These are phyloP conservation scores for Alternaria sp. DNA, from an alignment of 2,329 filamentous ascomycete species.

Conservation along the genomic window DNA sequence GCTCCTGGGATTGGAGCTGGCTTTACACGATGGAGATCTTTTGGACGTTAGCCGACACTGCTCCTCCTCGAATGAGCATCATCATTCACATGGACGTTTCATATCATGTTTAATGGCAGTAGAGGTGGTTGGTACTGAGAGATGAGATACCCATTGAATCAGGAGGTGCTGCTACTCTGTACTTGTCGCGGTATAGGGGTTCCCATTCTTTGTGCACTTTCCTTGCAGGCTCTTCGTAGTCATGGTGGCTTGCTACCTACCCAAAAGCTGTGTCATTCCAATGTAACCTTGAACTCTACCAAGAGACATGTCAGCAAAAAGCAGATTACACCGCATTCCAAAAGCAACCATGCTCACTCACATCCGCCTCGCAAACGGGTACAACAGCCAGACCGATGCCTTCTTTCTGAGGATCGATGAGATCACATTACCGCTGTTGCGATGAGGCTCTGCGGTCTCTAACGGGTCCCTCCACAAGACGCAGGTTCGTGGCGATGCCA, in stretches of 20 bases:
- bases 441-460: constrained; percentile 9
- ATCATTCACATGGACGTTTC: constrained; percentile 31
- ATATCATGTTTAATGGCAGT: constrained; percentile 32
- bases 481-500: neutral
- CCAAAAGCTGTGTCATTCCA: constrained; percentile 15
- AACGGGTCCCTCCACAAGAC: neutral
- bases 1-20: constrained; percentile 11
- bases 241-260: constrained; percentile 9
- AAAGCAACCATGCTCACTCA: neutral
- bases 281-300: neutral
- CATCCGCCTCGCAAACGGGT: neutral
- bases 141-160: constrained; percentile 50
- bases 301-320: neutral
- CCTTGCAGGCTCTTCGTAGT: constrained; percentile 18
- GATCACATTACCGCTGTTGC: neutral
- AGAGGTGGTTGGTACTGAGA: constrained; percentile 45
- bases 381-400: neutral
- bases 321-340: neutral
- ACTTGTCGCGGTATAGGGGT: constrained; percentile 32
- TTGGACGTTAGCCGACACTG: constrained; percentile 30
- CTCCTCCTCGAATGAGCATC: constrained; percentile 34
- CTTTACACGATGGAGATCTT: constrained; percentile 15
- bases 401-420: neutral
- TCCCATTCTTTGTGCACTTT: constrained; percentile 28
- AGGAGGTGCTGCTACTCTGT: constrained; percentile 42